A percentile compares a stretch with the other conserved stretches of the same genome.
phyloP scores from a whole-genome alignment of 177 flowering plant genomes.

The Vitis hybrid region DNA sequence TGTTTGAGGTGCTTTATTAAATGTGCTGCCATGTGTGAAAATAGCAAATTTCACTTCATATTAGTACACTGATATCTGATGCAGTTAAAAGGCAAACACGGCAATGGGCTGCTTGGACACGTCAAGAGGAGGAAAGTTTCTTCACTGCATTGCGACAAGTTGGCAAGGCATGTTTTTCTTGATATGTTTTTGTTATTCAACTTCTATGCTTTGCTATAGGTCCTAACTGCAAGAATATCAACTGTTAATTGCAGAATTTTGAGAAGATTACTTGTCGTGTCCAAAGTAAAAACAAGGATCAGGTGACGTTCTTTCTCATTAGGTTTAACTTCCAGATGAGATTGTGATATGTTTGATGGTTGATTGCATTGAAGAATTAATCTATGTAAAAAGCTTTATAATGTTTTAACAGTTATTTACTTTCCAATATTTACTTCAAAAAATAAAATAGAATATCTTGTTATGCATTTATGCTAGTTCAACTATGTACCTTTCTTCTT shows the following conservation, averaged over 20 bases:
- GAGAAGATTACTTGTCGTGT: conserved; percentile 94
- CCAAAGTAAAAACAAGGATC: conserved; percentile 98
- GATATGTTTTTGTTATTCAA: conserved; percentile 10
- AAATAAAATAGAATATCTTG: no score
- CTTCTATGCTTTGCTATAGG: not conserved
- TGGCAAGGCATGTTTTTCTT: conserved; percentile 75
- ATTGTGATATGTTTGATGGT: no score
- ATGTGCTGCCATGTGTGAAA: not conserved
- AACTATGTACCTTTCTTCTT: no score
- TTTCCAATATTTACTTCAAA: no score
- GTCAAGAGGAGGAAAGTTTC: conserved; percentile 93
- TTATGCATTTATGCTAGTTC: no score
- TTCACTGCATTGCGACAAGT: conserved; percentile 95
- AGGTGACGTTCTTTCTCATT: conserved; percentile 43
- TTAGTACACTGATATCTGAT: conserved; percentile 11
- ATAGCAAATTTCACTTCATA: not conserved
- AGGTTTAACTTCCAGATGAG: not conserved
- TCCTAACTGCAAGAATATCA: conserved; percentile 12
- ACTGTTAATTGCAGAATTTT: conserved; percentile 70
- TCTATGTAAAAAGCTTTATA: no score
- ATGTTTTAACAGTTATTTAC: no score
- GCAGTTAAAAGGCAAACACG: conserved; percentile 81
- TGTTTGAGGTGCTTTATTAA: not conserved
- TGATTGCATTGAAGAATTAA: no score
- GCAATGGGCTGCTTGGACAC: conserved; percentile 99